Evolutionary conservation across 2,329 filamentous ascomycete genomes (phyloP).

Genomic region (Endothia cerciana): DNA sequence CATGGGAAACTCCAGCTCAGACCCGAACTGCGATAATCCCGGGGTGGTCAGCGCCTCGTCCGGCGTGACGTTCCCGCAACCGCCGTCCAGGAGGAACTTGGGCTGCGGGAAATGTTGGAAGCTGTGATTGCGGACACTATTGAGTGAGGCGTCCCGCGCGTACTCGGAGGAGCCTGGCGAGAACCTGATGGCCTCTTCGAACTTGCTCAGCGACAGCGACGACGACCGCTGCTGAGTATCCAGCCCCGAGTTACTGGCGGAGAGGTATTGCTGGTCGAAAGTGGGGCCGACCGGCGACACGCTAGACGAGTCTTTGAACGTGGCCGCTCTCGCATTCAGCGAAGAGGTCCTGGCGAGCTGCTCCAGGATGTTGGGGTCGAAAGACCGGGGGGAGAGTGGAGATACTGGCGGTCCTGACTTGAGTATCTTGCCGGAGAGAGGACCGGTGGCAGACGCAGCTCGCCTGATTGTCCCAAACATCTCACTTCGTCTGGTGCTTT

Average conservation of each 20-base stretch:
- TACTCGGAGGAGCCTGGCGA: constrained; percentile 46
- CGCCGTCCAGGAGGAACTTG: constrained; percentile 37
- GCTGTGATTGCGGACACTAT: constrained; percentile 13
- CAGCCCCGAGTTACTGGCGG: constrained; percentile 36
- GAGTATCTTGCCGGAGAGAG: constrained; percentile 45
- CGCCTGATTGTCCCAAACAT: constrained; percentile 55
- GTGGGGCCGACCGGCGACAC: constrained; percentile 21
- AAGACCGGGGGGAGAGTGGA: constrained; percentile 48
- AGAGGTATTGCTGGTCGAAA: constrained; percentile 26
- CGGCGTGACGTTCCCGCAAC: constrained; percentile 40
- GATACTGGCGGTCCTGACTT: constrained; percentile 40
- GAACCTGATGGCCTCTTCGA: constrained; percentile 44
- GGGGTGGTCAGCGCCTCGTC: constrained; percentile 57
- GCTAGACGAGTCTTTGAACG: constrained; percentile 20
- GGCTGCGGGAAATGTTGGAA: constrained; percentile 33
- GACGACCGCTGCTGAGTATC: constrained; percentile 37
- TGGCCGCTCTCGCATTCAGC: constrained; percentile 16
- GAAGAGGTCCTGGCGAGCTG: constrained; percentile 21
- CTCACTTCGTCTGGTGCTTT: constrained; percentile 50
- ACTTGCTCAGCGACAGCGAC: constrained; percentile 31
- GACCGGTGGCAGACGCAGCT: constrained; percentile 56
- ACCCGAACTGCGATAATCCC: constrained; percentile 48
- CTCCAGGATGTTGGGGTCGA: constrained; percentile 45
- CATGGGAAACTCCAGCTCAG: constrained; percentile 50
- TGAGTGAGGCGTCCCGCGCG: constrained; percentile 36